Evolutionary conservation across 257 asterid genomes (phyloP).

Genomic region (Scutellaria galericulata): DNA sequence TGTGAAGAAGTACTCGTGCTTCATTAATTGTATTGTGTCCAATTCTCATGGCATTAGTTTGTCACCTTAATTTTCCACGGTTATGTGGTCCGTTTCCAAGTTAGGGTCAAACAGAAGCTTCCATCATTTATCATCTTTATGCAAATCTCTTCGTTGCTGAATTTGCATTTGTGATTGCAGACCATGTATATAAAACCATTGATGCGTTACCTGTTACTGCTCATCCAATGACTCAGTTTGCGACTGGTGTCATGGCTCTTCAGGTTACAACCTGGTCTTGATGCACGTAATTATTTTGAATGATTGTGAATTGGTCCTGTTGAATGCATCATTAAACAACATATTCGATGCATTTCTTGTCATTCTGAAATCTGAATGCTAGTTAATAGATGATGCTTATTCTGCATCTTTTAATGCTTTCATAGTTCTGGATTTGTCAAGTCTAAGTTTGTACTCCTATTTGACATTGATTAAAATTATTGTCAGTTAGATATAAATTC

Average conservation of each 20-base stretch:
- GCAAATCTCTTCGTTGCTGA: conserved; percentile 20
- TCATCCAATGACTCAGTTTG: conserved; percentile 96
- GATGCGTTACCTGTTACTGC: conserved; percentile 79
- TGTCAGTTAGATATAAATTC: too few relatives aligned
- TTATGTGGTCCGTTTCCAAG: background rate
- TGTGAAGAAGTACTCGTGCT: conserved; percentile 1
- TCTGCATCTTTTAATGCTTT: conserved; percentile 13
- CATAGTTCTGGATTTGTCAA: background rate
- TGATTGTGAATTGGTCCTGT: conserved; percentile 3
- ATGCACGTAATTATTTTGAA: conserved; percentile 12
- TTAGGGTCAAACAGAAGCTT: background rate
- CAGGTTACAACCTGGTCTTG: conserved; percentile 55
- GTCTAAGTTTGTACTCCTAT: background rate
- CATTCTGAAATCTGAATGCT: background rate
- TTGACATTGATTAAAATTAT: background rate
- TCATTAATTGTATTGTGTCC: background rate
- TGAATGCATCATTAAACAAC: background rate
- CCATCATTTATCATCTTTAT: conserved; percentile 3
- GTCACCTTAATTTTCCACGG: background rate
- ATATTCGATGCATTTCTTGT: background rate
- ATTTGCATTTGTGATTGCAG: conserved; percentile 55
- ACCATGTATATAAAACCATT: conserved; percentile 80
- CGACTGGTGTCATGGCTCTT: conserved; percentile 98
- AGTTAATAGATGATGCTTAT: background rate
- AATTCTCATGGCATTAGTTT: conserved; percentile 12